phyloP scores from a whole-genome alignment of 176 grass and related monocot species.

The Oryza punctata region DNA sequence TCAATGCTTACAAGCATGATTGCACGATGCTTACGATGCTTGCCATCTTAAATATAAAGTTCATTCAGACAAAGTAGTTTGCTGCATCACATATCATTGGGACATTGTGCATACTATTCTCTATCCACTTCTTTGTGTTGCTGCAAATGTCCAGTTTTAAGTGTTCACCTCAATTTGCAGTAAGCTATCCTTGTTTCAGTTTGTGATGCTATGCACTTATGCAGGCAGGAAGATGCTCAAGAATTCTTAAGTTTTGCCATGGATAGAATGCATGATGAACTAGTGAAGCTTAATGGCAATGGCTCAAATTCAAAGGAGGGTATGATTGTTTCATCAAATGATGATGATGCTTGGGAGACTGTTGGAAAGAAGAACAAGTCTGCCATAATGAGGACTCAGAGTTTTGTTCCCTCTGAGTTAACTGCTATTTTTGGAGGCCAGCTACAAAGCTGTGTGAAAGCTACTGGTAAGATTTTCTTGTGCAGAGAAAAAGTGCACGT shows the following conservation, averaged over 20 bases:
- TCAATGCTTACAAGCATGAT: conserved; percentile 1
- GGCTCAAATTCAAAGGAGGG: conserved; percentile 57
- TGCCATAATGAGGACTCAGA: conserved; percentile 88
- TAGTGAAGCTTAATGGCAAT: conserved; percentile 77
- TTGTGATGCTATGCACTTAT: conserved; percentile 46
- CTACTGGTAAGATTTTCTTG: conserved; percentile 59
- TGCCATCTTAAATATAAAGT: conserved; percentile 10
- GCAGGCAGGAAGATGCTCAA: conserved; percentile 97
- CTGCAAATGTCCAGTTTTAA: not conserved
- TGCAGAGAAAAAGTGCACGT: not conserved
- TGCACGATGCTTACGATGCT: not conserved
- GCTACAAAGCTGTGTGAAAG: conserved; percentile 83
- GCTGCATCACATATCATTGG: not conserved
- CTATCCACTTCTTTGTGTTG: not conserved
- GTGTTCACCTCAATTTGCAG: not conserved
- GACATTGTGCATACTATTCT: conserved; percentile 11
- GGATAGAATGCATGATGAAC: conserved; percentile 96
- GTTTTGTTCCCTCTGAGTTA: conserved; percentile 77
- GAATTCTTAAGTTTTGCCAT: conserved; percentile 92
- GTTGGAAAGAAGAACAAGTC: conserved; percentile 97
- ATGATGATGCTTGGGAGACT: conserved; percentile 98
- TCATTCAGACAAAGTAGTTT: conserved; percentile 1
- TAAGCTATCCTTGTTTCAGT: conserved; percentile 16
- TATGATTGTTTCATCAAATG: conserved; percentile 65
- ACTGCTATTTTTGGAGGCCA: conserved; percentile 97